These are phyloP conservation scores for Trametes sp. DNA, from an alignment of 1,284 basidiomycete species.

Conservation along the genomic window DNA sequence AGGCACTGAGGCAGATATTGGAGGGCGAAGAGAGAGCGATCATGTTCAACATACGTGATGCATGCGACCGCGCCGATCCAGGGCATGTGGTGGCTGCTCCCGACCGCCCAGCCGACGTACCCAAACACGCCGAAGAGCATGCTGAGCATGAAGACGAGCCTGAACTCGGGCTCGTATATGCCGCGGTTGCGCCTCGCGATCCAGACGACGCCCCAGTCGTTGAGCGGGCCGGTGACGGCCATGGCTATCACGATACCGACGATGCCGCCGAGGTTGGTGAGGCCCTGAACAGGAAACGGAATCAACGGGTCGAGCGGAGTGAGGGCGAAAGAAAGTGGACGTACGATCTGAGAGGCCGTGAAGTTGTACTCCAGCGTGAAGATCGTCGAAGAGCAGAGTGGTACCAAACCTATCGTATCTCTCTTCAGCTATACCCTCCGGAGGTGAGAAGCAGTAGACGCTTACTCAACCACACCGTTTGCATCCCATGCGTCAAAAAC, in stretches of 20 bases:
- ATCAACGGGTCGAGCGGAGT: not conserved
- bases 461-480: constrained; percentile 52
- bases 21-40: no score
- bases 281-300: constrained; percentile 32
- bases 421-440: not conserved
- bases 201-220: constrained; percentile 52
- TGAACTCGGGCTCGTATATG: constrained; percentile 56
- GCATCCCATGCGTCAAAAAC: constrained; percentile 48
- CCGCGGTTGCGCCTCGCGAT: constrained; percentile 52
- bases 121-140: constrained; percentile 55
- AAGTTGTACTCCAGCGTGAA: constrained; percentile 52
- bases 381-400: constrained; percentile 52
- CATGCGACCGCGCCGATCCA: constrained; percentile 55
- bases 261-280: constrained; percentile 53
- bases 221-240: constrained; percentile 49
- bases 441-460: not conserved
- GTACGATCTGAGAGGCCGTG: constrained; percentile 46
- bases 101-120: constrained; percentile 55
- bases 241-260: constrained; percentile 52
- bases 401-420: constrained; percentile 43
- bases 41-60: constrained; percentile 46
- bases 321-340: not conserved
- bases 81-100: constrained; percentile 50
- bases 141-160: constrained; percentile 49
- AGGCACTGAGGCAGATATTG: no score